Percentiles rank a stretch among this genome's conserved stretches.
These are phyloP conservation scores for Mortierella polycephala DNA, from an alignment of 371 early-diverging fungal species.

Conservation along the genomic window DNA sequence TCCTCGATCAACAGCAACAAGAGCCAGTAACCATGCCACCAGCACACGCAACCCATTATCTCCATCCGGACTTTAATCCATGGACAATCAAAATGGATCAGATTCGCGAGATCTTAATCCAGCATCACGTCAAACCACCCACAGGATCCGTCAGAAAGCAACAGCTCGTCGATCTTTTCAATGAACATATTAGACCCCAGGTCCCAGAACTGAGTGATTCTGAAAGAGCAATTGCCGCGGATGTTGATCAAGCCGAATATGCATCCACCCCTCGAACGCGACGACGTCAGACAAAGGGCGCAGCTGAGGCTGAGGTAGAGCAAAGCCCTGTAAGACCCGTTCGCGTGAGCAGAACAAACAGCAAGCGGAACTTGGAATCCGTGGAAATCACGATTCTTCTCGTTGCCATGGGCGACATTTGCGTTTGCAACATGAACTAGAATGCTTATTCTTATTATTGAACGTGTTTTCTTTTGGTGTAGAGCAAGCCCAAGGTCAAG, in stretches of 20 bases:
- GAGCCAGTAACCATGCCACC: slow-evolving; percentile 12
- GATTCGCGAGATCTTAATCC: slow-evolving; percentile 45
- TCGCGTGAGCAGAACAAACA: no score
- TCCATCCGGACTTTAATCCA: slow-evolving; percentile 53
- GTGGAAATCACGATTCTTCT: not conserved
- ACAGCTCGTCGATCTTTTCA: slow-evolving; percentile 47
- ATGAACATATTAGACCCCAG: slow-evolving; percentile 36
- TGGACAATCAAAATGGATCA: slow-evolving; percentile 47
- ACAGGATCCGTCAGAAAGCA: slow-evolving; percentile 44
- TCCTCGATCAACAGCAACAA: no score
- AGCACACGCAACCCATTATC: slow-evolving; percentile 30
- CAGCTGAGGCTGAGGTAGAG: not conserved
- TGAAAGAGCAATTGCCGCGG: slow-evolving; percentile 6
- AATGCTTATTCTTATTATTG: not conserved
- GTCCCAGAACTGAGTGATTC: slow-evolving; percentile 13
- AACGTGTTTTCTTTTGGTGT: not conserved
- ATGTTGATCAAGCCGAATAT: not conserved
- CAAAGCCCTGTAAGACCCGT: no score
- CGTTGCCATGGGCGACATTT: no score
- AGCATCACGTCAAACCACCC: slow-evolving; percentile 41
- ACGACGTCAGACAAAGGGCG: not conserved
- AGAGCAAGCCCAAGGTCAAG: slow-evolving; percentile 31
- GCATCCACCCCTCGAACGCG: not conserved
- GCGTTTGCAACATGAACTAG: not conserved
- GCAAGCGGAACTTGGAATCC: not conserved